Evolutionary conservation across 805 yeast species (phyloP).

Genomic region (Sugiyamaella americana): DNA sequence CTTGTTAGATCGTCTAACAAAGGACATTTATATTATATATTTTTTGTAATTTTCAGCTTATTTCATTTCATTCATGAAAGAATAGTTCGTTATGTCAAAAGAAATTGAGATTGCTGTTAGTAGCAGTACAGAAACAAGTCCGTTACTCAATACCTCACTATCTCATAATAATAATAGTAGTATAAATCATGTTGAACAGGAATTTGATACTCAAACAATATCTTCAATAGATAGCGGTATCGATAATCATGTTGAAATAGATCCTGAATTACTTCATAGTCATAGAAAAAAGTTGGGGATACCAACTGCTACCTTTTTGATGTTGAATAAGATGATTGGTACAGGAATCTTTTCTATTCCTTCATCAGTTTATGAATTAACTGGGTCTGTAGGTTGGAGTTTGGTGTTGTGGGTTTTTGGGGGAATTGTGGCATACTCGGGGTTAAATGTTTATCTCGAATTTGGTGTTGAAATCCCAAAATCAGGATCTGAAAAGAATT

Average conservation of each 20-base stretch:
- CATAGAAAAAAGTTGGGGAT: constrained; percentile 26
- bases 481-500: constrained; percentile 66
- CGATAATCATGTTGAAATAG: background rate
- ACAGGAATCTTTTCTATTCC: constrained; percentile 70
- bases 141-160: too few relatives aligned
- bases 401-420: constrained; percentile 58
- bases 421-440: constrained; percentile 50
- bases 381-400: constrained; percentile 56
- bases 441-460: constrained; percentile 54
- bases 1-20: too few relatives aligned
- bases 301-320: constrained; percentile 36
- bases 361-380: constrained; percentile 48
- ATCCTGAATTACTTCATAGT: background rate
- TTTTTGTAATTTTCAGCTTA: too few relatives aligned
- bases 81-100: too few relatives aligned
- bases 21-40: too few relatives aligned
- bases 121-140: too few relatives aligned
- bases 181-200: background rate
- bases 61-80: too few relatives aligned
- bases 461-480: constrained; percentile 60
- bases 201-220: background rate
- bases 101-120: too few relatives aligned
- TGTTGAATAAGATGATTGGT: constrained; percentile 65
- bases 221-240: background rate
- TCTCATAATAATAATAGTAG: too few relatives aligned